These are phyloP conservation scores for Salix caprea DNA, from an alignment of 345 rosid genomes.

Conservation along the genomic window DNA sequence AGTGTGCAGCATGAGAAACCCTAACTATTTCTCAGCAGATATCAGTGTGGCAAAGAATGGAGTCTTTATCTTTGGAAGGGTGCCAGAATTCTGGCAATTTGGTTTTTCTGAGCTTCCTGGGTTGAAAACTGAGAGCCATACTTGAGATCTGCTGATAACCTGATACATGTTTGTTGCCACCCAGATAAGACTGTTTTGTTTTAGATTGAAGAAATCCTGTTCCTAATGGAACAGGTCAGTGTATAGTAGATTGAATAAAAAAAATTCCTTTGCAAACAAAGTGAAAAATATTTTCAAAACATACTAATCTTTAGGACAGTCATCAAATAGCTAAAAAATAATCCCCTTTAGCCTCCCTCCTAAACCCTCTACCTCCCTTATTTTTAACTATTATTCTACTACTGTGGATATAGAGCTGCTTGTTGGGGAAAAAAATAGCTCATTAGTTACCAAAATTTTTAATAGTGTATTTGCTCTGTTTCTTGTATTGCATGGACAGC, in stretches of 20 bases:
- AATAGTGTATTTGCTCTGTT: neutral
- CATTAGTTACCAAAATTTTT: neutral
- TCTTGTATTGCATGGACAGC: conserved; percentile 9
- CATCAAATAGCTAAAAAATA: neutral
- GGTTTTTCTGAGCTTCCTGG: neutral
- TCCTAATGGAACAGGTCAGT: neutral
- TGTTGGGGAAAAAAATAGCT: neutral
- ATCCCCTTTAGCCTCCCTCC: neutral
- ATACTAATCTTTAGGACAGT: too few species aligned
- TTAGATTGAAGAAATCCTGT: neutral
- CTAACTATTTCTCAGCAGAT: neutral
- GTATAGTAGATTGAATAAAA: neutral
- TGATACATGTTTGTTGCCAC: neutral
- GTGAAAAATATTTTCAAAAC: neutral
- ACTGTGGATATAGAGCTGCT: neutral
- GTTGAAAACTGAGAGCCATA: neutral
- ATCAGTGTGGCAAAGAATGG: neutral
- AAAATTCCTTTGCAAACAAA: neutral
- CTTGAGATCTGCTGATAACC: neutral
- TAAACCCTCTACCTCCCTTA: neutral
- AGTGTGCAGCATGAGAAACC: neutral
- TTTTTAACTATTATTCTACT: neutral
- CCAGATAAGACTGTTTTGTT: neutral
- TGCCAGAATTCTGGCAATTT: neutral
- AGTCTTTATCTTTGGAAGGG: neutral